Conservation (phyloP, 345 rosid species). For the Zanthoxylum bungeanum region DNA sequence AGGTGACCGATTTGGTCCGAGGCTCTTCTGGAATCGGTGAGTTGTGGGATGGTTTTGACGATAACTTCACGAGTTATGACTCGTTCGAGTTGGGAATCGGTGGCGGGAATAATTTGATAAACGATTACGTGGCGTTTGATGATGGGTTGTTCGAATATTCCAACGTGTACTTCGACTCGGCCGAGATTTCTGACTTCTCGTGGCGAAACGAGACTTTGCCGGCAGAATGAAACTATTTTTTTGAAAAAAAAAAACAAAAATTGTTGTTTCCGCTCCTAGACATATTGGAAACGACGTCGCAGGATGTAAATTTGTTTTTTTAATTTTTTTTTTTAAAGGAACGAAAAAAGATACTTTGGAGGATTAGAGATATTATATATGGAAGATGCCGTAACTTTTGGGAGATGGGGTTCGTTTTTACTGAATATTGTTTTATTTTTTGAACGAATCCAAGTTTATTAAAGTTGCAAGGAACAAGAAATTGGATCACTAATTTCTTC, state of each 20-base stretch:
- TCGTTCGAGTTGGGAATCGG: slow-evolving; percentile 28
- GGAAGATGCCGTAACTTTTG: background rate
- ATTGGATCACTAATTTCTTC: background rate
- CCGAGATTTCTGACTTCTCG: slow-evolving; percentile 23
- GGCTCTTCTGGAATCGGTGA: slow-evolving; percentile 29
- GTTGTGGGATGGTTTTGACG: slow-evolving; percentile 35
- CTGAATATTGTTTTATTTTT: no score
- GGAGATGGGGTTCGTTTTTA: no score
- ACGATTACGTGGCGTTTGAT: slow-evolving; percentile 24
- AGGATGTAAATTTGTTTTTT: slow-evolving; percentile 19
- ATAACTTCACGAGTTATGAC: slow-evolving; percentile 31
- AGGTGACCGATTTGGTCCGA: slow-evolving; percentile 23
- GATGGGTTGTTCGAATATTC: slow-evolving; percentile 43
- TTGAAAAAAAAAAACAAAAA: background rate
- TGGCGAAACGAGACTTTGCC: slow-evolving; percentile 33
- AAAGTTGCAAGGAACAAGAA: background rate
- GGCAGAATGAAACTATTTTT: slow-evolving; percentile 1
- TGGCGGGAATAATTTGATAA: background rate
- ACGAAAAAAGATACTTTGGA: background rate
- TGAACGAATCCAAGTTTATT: background rate
- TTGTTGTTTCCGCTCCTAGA: background rate
- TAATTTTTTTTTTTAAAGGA: background rate
- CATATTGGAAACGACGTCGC: background rate
- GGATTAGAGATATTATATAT: slow-evolving; percentile 1
- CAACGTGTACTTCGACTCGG: slow-evolving; percentile 27